A percentile compares a stretch with the other conserved stretches of the same genome.
phyloP scores from a whole-genome alignment of 2,329 filamentous ascomycete genomes.

The Capronia epimyces region DNA sequence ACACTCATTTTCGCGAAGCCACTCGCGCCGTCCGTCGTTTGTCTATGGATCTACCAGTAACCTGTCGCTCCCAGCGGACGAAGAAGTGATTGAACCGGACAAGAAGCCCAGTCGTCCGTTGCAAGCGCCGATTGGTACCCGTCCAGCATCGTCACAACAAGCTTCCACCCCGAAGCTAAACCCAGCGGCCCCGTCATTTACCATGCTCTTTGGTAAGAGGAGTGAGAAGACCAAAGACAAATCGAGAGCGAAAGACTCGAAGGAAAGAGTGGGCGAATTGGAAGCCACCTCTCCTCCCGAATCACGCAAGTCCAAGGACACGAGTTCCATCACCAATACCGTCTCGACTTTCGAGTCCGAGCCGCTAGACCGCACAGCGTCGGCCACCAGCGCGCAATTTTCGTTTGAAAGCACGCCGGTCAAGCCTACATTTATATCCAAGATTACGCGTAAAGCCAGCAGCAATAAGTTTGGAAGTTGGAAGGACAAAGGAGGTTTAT shows the following conservation, averaged over 20 bases:
- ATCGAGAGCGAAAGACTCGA: constrained; percentile 34
- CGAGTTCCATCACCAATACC: constrained; percentile 38
- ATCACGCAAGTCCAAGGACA: constrained; percentile 42
- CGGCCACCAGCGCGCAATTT: constrained; percentile 33
- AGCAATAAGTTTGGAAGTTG: constrained; percentile 49
- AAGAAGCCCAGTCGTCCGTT: constrained; percentile 49
- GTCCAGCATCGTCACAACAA: constrained; percentile 55
- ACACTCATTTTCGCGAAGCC: constrained; percentile 65
- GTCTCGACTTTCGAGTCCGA: constrained; percentile 45
- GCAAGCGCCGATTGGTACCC: constrained; percentile 71
- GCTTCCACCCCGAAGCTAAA: constrained; percentile 62
- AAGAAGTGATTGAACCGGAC: constrained; percentile 31
- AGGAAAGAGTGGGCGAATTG: constrained; percentile 28
- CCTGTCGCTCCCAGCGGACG: constrained; percentile 49
- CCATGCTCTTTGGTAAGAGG: constrained; percentile 59
- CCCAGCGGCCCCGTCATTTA: constrained; percentile 83
- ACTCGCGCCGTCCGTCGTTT: constrained; percentile 73
- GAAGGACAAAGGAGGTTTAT: constrained; percentile 45
- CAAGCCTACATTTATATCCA: constrained; percentile 49
- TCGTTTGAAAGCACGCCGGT: constrained; percentile 26
- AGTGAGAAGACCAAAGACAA: constrained; percentile 43
- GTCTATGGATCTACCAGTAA: constrained; percentile 69
- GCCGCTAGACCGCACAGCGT: constrained; percentile 44
- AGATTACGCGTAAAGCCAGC: constrained; percentile 48
- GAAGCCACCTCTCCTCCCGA: constrained; percentile 42